Percentiles rank a stretch among this genome's conserved stretches.
phyloP scores from a whole-genome alignment of 1,284 basidiomycete species.

The Pseudozyma thailandica region DNA sequence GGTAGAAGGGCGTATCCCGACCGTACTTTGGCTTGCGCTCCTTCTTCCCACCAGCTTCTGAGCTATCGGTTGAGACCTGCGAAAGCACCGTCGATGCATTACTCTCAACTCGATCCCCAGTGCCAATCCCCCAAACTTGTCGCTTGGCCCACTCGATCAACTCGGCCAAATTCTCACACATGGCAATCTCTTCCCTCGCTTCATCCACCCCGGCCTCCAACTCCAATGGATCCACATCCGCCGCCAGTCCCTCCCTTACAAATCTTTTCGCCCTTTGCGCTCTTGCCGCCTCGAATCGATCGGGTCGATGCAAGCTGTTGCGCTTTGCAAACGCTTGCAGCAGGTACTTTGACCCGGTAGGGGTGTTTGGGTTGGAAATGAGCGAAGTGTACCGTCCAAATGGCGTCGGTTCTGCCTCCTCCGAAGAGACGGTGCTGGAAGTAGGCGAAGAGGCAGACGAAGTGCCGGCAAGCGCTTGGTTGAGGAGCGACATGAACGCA shows the following conservation, averaged over 20 bases:
- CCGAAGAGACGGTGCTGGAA: background rate
- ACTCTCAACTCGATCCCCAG: too few relatives aligned
- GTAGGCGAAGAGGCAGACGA: conserved; percentile 1
- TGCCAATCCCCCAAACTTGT: conserved; percentile 51
- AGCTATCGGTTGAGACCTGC: too few relatives aligned
- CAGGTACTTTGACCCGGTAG: conserved; percentile 15
- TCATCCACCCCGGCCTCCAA: conserved; percentile 50
- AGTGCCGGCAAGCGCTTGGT: conserved; percentile 28
- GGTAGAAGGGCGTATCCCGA: conserved; percentile 54
- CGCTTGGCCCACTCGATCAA: conserved; percentile 39
- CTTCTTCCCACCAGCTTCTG: background rate
- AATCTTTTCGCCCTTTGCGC: conserved; percentile 23
- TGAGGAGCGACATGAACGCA: conserved; percentile 38
- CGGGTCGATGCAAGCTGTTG: conserved; percentile 28
- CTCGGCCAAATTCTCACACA: conserved; percentile 45
- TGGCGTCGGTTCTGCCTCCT: conserved; percentile 13
- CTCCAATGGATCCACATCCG: conserved; percentile 25
- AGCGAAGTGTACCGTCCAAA: conserved; percentile 45
- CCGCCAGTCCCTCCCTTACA: conserved; percentile 39
- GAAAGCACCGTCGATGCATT: too few relatives aligned
- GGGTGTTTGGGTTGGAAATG: conserved; percentile 26
- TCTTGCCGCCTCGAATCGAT: conserved; percentile 20
- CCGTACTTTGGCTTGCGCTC: conserved; percentile 48
- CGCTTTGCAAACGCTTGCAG: conserved; percentile 38
- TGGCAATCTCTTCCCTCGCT: conserved; percentile 40